Evolutionary conservation across 352 stramenopile species (phyloP).

Genomic region (Phytophthora cryptogea): DNA sequence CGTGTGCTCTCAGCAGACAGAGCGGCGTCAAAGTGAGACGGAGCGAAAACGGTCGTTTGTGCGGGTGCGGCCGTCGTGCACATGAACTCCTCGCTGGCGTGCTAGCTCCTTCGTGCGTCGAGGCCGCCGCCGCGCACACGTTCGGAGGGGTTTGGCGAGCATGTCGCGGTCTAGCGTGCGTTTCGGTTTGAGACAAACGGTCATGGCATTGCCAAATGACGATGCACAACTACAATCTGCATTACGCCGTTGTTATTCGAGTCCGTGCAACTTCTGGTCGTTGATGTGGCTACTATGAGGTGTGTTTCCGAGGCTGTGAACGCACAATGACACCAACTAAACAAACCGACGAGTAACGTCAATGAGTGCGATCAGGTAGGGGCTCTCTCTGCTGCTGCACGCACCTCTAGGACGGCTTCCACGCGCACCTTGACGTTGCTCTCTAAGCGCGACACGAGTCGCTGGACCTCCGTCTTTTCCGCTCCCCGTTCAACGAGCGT

Average conservation of each 20-base stretch:
- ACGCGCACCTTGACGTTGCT: slow-evolving; percentile 53
- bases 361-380: slow-evolving; percentile 4
- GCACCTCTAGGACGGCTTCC: slow-evolving; percentile 60
- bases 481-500: slow-evolving; percentile 37
- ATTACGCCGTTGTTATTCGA: neutral
- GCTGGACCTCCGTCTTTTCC: slow-evolving; percentile 44
- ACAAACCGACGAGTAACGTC: neutral
- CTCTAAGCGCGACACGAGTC: slow-evolving; percentile 46
- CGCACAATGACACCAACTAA: slow-evolving; percentile 45
- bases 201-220: slow-evolving; percentile 13
- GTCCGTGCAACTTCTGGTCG: neutral
- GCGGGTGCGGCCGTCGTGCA: neutral
- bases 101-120: neutral
- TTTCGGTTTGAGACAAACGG: slow-evolving; percentile 10
- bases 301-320: slow-evolving; percentile 27
- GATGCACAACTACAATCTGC: neutral
- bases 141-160: slow-evolving; percentile 1
- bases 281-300: neutral
- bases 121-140: neutral
- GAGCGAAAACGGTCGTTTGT: slow-evolving; percentile 1
- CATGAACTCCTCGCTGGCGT: slow-evolving; percentile 8
- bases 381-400: slow-evolving; percentile 1
- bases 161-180: slow-evolving; percentile 18
- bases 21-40: slow-evolving; percentile 1
- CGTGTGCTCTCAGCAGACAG: slow-evolving; percentile 18